Conservation (phyloP, 1,284 basidiomycete genomes). For the Sanguinoderma infundibulare region DNA sequence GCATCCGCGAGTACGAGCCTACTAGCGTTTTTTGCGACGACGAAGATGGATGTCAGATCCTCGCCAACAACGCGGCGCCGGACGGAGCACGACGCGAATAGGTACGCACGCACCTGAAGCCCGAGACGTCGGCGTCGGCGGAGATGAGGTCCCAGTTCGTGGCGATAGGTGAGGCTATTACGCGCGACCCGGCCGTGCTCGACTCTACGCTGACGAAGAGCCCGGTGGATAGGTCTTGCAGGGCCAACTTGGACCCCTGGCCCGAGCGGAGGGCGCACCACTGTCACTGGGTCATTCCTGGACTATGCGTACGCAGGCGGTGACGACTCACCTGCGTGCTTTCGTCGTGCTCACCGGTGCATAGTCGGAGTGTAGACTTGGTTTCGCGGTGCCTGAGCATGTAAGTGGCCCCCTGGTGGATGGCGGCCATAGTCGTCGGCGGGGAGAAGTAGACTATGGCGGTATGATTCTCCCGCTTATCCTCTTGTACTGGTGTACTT, state of each 20-base stretch:
- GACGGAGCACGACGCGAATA: neutral
- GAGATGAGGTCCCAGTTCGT: neutral
- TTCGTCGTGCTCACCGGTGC: no score
- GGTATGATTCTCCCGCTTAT: neutral
- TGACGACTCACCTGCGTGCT: no score
- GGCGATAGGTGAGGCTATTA: neutral
- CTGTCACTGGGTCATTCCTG: neutral
- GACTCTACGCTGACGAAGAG: neutral
- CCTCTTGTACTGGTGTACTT: neutral
- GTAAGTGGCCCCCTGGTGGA: neutral
- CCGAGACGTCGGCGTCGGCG: neutral
- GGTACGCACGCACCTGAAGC: slow-evolving; percentile 1
- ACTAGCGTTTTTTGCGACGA: no score
- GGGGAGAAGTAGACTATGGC: no score
- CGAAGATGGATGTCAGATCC: no score
- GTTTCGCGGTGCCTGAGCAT: neutral
- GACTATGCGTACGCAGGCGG: neutral
- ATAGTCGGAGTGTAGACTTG: no score
- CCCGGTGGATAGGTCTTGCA: neutral
- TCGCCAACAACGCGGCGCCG: neutral
- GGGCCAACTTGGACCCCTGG: neutral
- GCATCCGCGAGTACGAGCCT: neutral
- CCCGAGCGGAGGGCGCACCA: neutral
- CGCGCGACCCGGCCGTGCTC: neutral
- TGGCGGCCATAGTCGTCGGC: neutral